Conservation (phyloP, 441 rosid species). For the Biscutella laevigata region DNA sequence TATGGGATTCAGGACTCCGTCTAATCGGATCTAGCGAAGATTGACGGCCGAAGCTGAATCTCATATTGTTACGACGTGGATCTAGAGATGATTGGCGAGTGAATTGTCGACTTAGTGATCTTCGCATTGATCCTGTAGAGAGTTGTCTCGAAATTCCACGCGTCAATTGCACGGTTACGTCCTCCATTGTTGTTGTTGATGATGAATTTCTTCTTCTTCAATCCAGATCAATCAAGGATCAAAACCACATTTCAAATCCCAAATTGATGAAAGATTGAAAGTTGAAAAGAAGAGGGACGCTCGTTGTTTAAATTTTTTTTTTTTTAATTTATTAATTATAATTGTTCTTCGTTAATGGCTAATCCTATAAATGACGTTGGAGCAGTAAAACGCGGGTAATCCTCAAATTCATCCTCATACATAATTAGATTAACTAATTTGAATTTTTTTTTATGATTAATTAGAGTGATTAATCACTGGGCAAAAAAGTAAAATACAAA, state of each 20-base stretch:
- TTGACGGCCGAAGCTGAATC: constrained; percentile 83
- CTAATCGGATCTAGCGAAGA: constrained; percentile 78
- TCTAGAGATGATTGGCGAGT: constrained; percentile 65
- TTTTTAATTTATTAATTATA: background rate
- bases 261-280: no score
- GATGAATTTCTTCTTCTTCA: constrained; percentile 1
- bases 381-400: constrained; percentile 25
- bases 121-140: constrained; percentile 63
- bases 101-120: constrained; percentile 47
- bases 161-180: constrained; percentile 49
- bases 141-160: constrained; percentile 78
- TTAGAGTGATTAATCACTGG: no score
- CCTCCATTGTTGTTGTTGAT: constrained; percentile 35
- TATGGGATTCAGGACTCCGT: constrained; percentile 42
- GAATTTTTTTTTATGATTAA: no score
- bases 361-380: constrained; percentile 6
- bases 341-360: no score
- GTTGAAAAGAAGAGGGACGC: background rate
- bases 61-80: constrained; percentile 57
- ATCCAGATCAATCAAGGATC: background rate
- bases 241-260: background rate
- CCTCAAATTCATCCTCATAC: constrained; percentile 3
- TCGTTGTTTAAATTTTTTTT: constrained; percentile 12
- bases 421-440: background rate
- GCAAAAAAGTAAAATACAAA: no score